These are phyloP conservation scores for Stromatinia cepivora DNA, from an alignment of 2,329 filamentous ascomycete genomes.

Conservation along the genomic window DNA sequence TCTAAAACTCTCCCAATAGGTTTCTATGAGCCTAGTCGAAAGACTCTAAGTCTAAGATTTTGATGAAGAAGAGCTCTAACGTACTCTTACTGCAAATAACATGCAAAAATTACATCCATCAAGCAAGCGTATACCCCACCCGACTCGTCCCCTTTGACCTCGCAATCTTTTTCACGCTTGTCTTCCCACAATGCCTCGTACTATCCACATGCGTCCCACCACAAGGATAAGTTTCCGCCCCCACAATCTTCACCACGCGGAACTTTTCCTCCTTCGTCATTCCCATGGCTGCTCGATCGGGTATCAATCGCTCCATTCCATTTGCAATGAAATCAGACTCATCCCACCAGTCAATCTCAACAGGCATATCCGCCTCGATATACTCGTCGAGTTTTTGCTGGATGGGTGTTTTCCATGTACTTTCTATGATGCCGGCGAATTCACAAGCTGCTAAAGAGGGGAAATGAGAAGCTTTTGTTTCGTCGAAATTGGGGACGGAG, in stretches of 20 bases:
- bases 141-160: conserved; percentile 63
- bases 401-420: conserved; percentile 60
- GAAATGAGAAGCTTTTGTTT: conserved; percentile 71
- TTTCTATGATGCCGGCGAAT: conserved; percentile 66
- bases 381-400: conserved; percentile 62
- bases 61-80: neutral
- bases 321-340: conserved; percentile 58
- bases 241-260: conserved; percentile 67
- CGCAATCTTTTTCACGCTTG: conserved; percentile 66
- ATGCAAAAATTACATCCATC: neutral
- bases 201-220: conserved; percentile 71
- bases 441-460: conserved; percentile 67
- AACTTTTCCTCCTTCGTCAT: conserved; percentile 52
- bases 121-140: conserved; percentile 43
- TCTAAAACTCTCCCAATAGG: neutral
- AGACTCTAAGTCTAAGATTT: too few species aligned
- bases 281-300: conserved; percentile 46
- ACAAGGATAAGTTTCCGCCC: conserved; percentile 70
- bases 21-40: neutral
- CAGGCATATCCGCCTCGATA: conserved; percentile 55
- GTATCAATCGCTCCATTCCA: conserved; percentile 56
- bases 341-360: conserved; percentile 68
- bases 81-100: neutral
- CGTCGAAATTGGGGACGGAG: conserved; percentile 55
- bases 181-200: conserved; percentile 59